Evolutionary conservation across 1,139 yeast species (phyloP).

Genomic region (Pichia norvegensis): DNA sequence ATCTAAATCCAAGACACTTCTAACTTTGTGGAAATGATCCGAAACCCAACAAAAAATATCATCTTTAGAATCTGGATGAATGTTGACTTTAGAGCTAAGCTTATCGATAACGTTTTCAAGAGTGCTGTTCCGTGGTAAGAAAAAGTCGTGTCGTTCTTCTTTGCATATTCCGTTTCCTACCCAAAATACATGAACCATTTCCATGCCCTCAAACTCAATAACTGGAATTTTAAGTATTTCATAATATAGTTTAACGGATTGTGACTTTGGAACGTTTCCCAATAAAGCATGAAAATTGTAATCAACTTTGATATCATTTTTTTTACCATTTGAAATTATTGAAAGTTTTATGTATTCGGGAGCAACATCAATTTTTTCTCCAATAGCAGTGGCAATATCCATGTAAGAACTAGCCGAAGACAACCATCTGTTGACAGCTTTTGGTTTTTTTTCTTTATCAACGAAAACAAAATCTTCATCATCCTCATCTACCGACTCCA

Average conservation of each 20-base stretch:
- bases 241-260: slow-evolving; percentile 30
- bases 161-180: slow-evolving; percentile 52
- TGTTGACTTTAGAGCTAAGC: slow-evolving; percentile 47
- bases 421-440: slow-evolving; percentile 56
- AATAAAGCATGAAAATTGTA: slow-evolving; percentile 45
- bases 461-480: slow-evolving; percentile 19
- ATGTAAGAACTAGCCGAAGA: slow-evolving; percentile 52
- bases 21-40: slow-evolving; percentile 33
- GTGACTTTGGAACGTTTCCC: slow-evolving; percentile 37
- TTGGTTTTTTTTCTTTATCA: slow-evolving; percentile 10
- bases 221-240: slow-evolving; percentile 71
- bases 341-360: slow-evolving; percentile 61
- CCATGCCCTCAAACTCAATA: slow-evolving; percentile 70
- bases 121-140: slow-evolving; percentile 56
- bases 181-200: slow-evolving; percentile 57
- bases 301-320: slow-evolving; percentile 23
- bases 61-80: slow-evolving; percentile 42
- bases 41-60: slow-evolving; percentile 56
- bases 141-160: slow-evolving; percentile 61
- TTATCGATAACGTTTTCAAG: slow-evolving; percentile 51
- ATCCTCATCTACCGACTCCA: slow-evolving; percentile 32
- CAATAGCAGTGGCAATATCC: slow-evolving; percentile 54
- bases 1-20: slow-evolving; percentile 34
- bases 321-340: slow-evolving; percentile 31
- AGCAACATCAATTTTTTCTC: slow-evolving; percentile 44